phyloP scores from a whole-genome alignment of 768 basidiomycete species.

The Grammothele lineata region DNA sequence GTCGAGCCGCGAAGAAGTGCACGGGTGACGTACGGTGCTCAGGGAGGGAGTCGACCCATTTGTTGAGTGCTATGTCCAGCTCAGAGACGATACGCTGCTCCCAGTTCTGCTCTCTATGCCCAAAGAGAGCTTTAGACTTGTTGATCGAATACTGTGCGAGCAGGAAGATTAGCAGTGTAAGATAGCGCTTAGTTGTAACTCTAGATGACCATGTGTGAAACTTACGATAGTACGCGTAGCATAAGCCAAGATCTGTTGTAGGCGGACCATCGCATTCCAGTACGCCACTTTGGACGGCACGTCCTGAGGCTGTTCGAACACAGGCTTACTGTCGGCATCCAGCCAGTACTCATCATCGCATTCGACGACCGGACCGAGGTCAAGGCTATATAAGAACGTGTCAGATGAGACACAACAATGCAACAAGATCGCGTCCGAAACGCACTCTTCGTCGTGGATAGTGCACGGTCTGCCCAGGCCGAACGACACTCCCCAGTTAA shows the following conservation, averaged over 20 bases:
- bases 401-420: background rate
- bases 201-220: no score
- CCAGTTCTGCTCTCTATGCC: conserved; percentile 34
- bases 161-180: no score
- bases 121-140: conserved; percentile 32
- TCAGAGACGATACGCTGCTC: conserved; percentile 53
- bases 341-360: conserved; percentile 42
- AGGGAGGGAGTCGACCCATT: conserved; percentile 60
- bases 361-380: conserved; percentile 37
- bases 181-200: no score
- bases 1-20: background rate
- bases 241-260: no score
- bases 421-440: no score
- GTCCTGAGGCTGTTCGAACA: conserved; percentile 35
- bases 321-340: conserved; percentile 17
- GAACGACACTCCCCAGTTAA: no score
- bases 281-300: conserved; percentile 25
- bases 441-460: no score
- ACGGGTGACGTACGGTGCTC: conserved; percentile 37
- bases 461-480: no score
- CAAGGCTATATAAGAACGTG: conserved; percentile 14
- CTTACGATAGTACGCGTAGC: no score
- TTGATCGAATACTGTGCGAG: conserved; percentile 49
- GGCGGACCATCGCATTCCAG: conserved; percentile 2
- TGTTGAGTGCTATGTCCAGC: conserved; percentile 54